These are phyloP conservation scores for Arabidopsis thaliana DNA, from an alignment of 345 rosid species.

Conservation along the genomic window DNA sequence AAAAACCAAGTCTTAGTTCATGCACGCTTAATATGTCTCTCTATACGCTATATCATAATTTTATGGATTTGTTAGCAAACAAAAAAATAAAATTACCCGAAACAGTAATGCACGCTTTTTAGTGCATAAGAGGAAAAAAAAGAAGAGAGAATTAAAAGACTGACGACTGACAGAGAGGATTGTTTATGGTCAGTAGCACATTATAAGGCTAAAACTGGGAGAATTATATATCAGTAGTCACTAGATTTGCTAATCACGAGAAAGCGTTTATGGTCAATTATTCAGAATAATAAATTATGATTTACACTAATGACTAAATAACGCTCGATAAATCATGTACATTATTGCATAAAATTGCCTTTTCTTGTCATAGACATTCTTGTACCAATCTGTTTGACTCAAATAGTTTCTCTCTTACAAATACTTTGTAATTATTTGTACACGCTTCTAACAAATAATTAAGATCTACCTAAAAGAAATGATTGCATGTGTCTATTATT, in stretches of 20 bases:
- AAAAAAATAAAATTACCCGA: too few relatives aligned
- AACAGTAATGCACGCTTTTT: too few relatives aligned
- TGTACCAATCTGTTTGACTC: neutral
- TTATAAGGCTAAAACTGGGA: slow-evolving; percentile 33
- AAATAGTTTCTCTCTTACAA: neutral
- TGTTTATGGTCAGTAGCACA: slow-evolving; percentile 15
- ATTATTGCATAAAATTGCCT: slow-evolving; percentile 13
- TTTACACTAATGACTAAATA: neutral
- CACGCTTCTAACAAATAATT: neutral
- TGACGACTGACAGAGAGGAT: slow-evolving; percentile 25
- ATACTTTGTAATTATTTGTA: neutral
- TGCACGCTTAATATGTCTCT: too few relatives aligned
- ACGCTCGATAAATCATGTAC: slow-evolving; percentile 20
- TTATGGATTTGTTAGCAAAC: too few relatives aligned
- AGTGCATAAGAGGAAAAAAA: too few relatives aligned
- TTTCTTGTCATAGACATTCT: slow-evolving; percentile 25
- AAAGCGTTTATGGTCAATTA: slow-evolving; percentile 27
- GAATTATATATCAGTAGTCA: slow-evolving; percentile 12
- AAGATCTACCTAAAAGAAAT: neutral
- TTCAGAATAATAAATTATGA: slow-evolving; percentile 3
- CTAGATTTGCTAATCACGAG: slow-evolving; percentile 26
- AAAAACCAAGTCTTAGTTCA: too few relatives aligned
- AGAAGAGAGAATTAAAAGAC: neutral
- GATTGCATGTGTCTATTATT: neutral
- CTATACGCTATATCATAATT: too few relatives aligned